A percentile compares a stretch with the other conserved stretches of the same genome.
Conservation (phyloP, 352 stramenopile species). For the Globisporangium cystogenes region DNA sequence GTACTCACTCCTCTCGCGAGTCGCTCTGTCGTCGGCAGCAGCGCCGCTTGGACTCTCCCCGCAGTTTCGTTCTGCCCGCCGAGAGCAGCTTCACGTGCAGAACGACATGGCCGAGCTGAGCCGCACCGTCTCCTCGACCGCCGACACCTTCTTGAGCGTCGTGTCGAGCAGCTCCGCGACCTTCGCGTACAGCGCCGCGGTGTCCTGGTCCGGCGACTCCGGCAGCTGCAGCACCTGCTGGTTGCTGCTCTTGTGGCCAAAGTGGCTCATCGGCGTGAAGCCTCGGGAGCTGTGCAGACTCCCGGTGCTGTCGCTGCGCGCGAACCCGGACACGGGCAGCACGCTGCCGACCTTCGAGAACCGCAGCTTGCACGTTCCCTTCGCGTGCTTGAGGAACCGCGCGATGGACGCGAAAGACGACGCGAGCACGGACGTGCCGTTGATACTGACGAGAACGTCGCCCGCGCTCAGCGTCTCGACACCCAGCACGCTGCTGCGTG, state of each 20-base stretch:
- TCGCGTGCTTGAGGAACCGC: slow-evolving; percentile 75
- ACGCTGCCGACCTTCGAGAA: slow-evolving; percentile 29
- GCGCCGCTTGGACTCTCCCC: not conserved
- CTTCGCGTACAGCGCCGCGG: slow-evolving; percentile 51
- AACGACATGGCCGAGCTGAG: slow-evolving; percentile 71
- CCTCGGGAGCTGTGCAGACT: slow-evolving; percentile 2
- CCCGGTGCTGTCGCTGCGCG: slow-evolving; percentile 4
- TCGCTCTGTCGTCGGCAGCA: too few relatives aligned
- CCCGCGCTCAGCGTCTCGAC: slow-evolving; percentile 47
- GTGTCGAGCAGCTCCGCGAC: slow-evolving; percentile 62
- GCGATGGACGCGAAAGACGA: slow-evolving; percentile 62
- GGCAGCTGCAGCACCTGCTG: slow-evolving; percentile 21
- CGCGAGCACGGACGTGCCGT: slow-evolving; percentile 48
- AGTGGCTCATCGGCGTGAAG: slow-evolving; percentile 8
- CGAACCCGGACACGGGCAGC: not conserved
- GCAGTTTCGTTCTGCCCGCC: not conserved
- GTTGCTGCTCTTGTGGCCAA: slow-evolving; percentile 8
- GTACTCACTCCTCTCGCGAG: too few relatives aligned
- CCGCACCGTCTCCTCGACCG: slow-evolving; percentile 71
- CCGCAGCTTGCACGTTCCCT: slow-evolving; percentile 67
- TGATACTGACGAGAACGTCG: slow-evolving; percentile 75
- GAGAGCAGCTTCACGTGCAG: slow-evolving; percentile 24
- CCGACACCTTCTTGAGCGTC: slow-evolving; percentile 71
- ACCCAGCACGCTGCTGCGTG: slow-evolving; percentile 63
- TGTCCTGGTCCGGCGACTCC: slow-evolving; percentile 19